Evolutionary conservation across 2,329 filamentous ascomycete genomes (phyloP).

Genomic region (Aspergillus sp.): DNA sequence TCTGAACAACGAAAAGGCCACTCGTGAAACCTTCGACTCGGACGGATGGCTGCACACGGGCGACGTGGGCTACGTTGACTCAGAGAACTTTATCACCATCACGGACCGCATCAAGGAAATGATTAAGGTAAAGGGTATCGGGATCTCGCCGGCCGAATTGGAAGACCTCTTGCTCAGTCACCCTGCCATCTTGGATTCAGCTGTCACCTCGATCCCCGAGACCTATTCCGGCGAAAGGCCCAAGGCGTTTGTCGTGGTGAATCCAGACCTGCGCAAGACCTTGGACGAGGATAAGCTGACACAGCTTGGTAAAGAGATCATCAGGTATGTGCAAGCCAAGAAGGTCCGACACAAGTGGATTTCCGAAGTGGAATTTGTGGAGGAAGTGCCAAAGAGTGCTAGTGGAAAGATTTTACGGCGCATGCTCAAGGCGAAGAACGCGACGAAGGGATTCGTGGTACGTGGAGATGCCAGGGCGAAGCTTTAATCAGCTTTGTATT

Average conservation of each 20-base stretch:
- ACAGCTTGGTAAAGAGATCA: constrained; percentile 39
- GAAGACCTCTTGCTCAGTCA: constrained; percentile 56
- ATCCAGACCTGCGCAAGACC: constrained; percentile 10
- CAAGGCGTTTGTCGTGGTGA: constrained; percentile 50
- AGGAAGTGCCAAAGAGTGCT: constrained; percentile 61
- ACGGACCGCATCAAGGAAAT: constrained; percentile 59
- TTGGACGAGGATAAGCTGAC: constrained; percentile 1
- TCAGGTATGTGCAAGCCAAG: constrained; percentile 55
- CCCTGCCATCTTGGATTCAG: constrained; percentile 48
- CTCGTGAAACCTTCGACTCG: constrained; percentile 59
- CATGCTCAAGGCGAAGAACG: constrained; percentile 32
- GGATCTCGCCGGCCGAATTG: constrained; percentile 51
- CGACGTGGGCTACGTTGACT: constrained; percentile 55
- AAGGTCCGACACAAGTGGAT: constrained; percentile 49
- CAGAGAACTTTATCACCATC: constrained; percentile 46
- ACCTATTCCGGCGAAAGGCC: constrained; percentile 46
- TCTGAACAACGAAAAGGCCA: constrained; percentile 63
- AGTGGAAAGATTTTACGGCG: constrained; percentile 66
- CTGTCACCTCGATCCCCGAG: constrained; percentile 35
- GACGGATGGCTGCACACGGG: constrained; percentile 54
- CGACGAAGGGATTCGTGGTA: constrained; percentile 7
- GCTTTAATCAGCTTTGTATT: neutral
- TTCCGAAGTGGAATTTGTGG: constrained; percentile 28
- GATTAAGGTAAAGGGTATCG: constrained; percentile 58
- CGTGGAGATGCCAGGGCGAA: constrained; percentile 4